Evolutionary conservation across 78 protist genomes (phyloP).

Genomic region (Protostelium mycophagum): DNA sequence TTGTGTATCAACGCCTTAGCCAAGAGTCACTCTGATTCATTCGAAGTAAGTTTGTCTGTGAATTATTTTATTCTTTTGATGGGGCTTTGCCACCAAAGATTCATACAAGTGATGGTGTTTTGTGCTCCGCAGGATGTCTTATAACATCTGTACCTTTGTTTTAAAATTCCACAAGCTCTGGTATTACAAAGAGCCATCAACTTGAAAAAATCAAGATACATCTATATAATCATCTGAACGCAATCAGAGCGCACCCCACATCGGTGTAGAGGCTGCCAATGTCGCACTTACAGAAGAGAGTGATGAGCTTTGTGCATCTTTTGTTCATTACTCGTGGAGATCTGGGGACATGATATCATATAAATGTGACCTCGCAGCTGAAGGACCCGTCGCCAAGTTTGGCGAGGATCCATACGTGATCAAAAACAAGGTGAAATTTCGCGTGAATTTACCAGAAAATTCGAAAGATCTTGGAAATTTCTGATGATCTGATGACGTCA

Average conservation of each 20-base stretch:
- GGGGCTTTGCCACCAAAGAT: no score
- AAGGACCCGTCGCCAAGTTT: background rate
- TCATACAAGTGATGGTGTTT: no score
- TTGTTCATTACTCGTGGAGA: background rate
- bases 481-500: background rate
- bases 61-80: no score
- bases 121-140: no score
- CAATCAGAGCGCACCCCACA: background rate
- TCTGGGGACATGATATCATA: background rate
- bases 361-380: background rate
- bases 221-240: background rate
- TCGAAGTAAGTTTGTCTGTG: background rate
- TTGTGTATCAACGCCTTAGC: background rate
- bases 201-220: no score
- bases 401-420: background rate
- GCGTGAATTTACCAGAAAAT: no score
- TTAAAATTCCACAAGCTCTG: no score
- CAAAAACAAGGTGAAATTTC: background rate
- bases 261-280: background rate
- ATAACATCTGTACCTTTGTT: no score
- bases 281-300: background rate
- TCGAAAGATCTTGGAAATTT: no score
- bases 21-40: background rate
- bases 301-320: background rate
- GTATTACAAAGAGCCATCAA: no score